Conservation (phyloP, 352 stramenopile genomes). For the Globisporangium echinulatum region DNA sequence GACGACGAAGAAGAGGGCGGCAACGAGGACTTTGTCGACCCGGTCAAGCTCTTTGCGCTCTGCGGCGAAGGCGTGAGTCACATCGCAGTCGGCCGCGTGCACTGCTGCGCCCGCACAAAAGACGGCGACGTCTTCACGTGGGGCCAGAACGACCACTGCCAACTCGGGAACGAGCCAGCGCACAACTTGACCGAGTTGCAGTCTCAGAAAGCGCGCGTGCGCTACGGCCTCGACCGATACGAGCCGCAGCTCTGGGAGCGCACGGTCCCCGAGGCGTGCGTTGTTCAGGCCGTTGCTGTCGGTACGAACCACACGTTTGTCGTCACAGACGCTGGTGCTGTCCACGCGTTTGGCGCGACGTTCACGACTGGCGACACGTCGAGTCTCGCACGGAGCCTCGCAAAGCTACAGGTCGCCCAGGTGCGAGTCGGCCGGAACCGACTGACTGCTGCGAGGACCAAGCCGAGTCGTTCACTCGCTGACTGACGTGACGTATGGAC, state of each 20-base stretch:
- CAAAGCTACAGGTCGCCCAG: constrained; percentile 55
- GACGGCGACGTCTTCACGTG: constrained; percentile 81
- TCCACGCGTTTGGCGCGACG: constrained; percentile 62
- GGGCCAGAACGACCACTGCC: constrained; percentile 80
- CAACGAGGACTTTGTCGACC: constrained; percentile 62
- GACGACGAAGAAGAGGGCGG: constrained; percentile 39
- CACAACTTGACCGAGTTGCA: constrained; percentile 51
- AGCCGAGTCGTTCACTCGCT: not conserved
- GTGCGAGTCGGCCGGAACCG: constrained; percentile 13
- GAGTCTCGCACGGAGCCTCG: constrained; percentile 41
- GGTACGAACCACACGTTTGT: constrained; percentile 73
- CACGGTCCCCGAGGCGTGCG: constrained; percentile 49
- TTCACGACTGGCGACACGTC: constrained; percentile 60
- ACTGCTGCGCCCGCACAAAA: constrained; percentile 72
- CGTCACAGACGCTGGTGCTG: constrained; percentile 39
- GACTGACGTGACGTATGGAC: not conserved
- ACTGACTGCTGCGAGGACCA: not conserved
- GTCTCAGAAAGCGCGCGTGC: constrained; percentile 47
- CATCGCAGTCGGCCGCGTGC: constrained; percentile 69
- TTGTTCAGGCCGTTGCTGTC: constrained; percentile 47
- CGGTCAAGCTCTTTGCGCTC: constrained; percentile 53
- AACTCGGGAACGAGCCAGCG: constrained; percentile 56
- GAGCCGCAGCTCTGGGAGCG: constrained; percentile 67
- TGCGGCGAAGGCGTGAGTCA: constrained; percentile 61
- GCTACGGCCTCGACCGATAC: constrained; percentile 49